These are phyloP conservation scores for Tricholoma saponaceum DNA, from an alignment of 768 basidiomycete genomes.

Conservation along the genomic window DNA sequence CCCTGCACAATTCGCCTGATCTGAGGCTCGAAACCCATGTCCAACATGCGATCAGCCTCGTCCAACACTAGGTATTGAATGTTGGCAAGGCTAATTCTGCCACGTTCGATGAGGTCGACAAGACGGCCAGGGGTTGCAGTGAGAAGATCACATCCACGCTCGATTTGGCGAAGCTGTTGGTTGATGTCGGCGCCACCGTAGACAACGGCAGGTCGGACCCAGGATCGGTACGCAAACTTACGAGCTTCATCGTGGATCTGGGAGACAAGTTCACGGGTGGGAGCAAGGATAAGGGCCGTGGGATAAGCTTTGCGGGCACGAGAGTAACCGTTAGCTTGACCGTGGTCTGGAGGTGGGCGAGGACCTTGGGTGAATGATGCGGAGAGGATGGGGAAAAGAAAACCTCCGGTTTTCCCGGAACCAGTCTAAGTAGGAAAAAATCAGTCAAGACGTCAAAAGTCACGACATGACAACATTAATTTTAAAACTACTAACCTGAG, in stretches of 20 bases:
- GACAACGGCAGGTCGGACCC: conserved; percentile 98
- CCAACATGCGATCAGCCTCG: conserved; percentile 99
- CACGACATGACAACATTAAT: conserved; percentile 4
- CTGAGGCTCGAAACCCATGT: conserved; percentile 99
- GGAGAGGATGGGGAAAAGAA: conserved; percentile 98
- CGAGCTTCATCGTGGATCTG: conserved; percentile 99
- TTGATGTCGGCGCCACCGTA: conserved; percentile 99
- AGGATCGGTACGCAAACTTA: conserved; percentile 98
- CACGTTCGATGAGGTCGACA: conserved; percentile 97
- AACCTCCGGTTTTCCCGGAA: conserved; percentile 98
- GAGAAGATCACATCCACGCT: conserved; percentile 95
- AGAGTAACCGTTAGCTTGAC: conserved; percentile 47
- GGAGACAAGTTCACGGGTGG: conserved; percentile 97
- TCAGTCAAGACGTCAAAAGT: conserved; percentile 3
- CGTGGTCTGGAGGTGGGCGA: conserved; percentile 55
- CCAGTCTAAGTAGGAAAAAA: conserved; percentile 67
- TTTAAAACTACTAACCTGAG: conserved; percentile 53
- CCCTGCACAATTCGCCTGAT: conserved; percentile 97
- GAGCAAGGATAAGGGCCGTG: conserved; percentile 95
- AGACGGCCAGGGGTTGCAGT: conserved; percentile 97
- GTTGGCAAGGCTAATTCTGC: conserved; percentile 92
- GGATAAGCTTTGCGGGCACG: conserved; percentile 90
- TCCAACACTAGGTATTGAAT: conserved; percentile 98
- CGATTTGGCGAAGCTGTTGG: conserved; percentile 88
- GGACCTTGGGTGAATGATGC: conserved; percentile 88